Percentiles rank a stretch among this genome's conserved stretches.
These are phyloP conservation scores for Blastocystis sp. DNA, from an alignment of 352 stramenopile genomes.

Conservation along the genomic window DNA sequence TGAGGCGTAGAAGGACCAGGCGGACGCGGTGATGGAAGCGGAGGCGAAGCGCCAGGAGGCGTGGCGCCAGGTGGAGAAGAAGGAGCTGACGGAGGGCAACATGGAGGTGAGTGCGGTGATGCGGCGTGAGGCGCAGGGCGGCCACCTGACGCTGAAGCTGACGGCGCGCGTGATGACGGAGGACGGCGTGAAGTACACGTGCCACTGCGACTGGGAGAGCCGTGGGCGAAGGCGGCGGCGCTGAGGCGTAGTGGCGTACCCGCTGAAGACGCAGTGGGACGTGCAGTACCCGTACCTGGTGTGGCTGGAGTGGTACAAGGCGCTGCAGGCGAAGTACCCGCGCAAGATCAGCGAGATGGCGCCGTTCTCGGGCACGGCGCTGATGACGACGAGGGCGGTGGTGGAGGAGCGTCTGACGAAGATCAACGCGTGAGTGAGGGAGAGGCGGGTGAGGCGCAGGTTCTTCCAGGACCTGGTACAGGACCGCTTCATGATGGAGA, in stretches of 20 bases:
- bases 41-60: slow-evolving; percentile 47
- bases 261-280: slow-evolving; percentile 57
- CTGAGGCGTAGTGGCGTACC: not conserved
- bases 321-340: slow-evolving; percentile 61
- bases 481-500: slow-evolving; percentile 67
- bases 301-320: slow-evolving; percentile 66
- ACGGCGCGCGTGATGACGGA: slow-evolving; percentile 59
- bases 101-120: slow-evolving; percentile 38
- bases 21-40: slow-evolving; percentile 19
- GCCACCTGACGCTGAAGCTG: slow-evolving; percentile 54
- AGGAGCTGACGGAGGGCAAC: slow-evolving; percentile 55
- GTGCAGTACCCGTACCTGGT: slow-evolving; percentile 67
- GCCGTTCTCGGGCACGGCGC: slow-evolving; percentile 58
- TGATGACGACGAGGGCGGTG: slow-evolving; percentile 60
- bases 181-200: slow-evolving; percentile 64
- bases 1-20: not conserved
- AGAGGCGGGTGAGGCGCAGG: not conserved
- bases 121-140: slow-evolving; percentile 13
- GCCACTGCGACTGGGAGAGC: slow-evolving; percentile 68
- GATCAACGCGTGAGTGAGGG: slow-evolving; percentile 27
- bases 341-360: slow-evolving; percentile 41
- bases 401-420: slow-evolving; percentile 65
- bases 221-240: not conserved
- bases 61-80: slow-evolving; percentile 57
- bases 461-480: slow-evolving; percentile 66